A percentile compares a stretch with the other conserved stretches of the same genome.
Conservation (phyloP, 2,329 filamentous ascomycete genomes). For the Aspergillus fischeri region DNA sequence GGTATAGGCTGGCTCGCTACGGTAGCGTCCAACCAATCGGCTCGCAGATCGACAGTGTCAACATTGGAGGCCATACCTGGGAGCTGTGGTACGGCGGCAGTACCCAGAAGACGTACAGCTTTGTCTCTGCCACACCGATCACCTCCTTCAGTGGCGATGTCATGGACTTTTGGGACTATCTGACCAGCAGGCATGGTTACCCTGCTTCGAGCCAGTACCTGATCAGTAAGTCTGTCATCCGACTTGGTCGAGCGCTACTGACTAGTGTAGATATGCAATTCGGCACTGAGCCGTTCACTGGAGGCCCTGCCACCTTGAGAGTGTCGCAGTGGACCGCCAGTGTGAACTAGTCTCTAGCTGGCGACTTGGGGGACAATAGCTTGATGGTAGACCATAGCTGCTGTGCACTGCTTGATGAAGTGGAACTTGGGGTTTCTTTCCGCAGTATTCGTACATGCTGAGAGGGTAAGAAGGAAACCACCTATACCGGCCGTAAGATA, state of each 20-base stretch:
- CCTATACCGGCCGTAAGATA: no score
- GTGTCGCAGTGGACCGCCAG: constrained; percentile 16
- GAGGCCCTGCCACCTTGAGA: constrained; percentile 39
- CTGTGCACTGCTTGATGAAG: not conserved
- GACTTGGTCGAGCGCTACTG: not conserved
- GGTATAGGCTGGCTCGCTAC: constrained; percentile 41
- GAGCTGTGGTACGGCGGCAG: constrained; percentile 57
- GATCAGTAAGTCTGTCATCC: constrained; percentile 35
- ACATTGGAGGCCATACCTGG: constrained; percentile 49
- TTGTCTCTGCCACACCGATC: constrained; percentile 41
- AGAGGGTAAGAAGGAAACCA: no score
- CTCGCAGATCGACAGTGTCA: constrained; percentile 47
- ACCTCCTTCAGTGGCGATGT: constrained; percentile 54
- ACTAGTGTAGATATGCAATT: constrained; percentile 28
- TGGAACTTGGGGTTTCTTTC: no score
- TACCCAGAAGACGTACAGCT: constrained; percentile 55
- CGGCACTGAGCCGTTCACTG: constrained; percentile 56
- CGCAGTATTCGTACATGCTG: no score
- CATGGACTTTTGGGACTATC: constrained; percentile 52
- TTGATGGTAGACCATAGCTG: no score
- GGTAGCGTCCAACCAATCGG: constrained; percentile 54
- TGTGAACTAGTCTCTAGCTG: not conserved
- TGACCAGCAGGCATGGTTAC: constrained; percentile 47
- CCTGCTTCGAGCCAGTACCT: constrained; percentile 47
- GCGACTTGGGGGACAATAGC: not conserved